Percentiles rank a stretch among this genome's conserved stretches.
Conservation (phyloP, 495 filamentous ascomycete species). For the Oidiodendron maius region DNA sequence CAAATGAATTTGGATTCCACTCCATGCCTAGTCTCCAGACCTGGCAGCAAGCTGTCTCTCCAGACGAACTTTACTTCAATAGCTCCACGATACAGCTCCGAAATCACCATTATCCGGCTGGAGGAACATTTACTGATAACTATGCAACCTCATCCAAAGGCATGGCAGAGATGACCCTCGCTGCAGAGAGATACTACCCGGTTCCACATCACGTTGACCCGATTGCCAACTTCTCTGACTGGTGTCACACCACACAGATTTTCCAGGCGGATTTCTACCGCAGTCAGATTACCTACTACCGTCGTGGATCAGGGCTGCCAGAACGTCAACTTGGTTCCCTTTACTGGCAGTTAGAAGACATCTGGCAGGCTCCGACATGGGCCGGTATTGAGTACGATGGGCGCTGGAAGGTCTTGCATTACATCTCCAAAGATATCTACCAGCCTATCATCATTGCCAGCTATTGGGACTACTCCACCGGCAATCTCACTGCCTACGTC, state of each 20-base stretch:
- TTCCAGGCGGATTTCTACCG: conserved; percentile 75
- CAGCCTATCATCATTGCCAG: conserved; percentile 63
- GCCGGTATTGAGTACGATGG: conserved; percentile 75
- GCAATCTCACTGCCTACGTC: conserved; percentile 53
- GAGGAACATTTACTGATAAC: conserved; percentile 42
- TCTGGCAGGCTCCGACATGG: conserved; percentile 81
- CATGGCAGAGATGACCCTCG: conserved; percentile 63
- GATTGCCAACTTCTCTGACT: conserved; percentile 61
- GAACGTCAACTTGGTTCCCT: conserved; percentile 74
- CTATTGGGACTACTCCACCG: conserved; percentile 51
- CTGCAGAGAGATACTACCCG: conserved; percentile 70
- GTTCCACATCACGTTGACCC: conserved; percentile 50
- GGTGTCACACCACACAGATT: conserved; percentile 70
- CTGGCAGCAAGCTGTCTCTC: conserved; percentile 13
- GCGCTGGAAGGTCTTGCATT: conserved; percentile 73
- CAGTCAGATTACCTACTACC: conserved; percentile 71
- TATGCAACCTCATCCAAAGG: conserved; percentile 85
- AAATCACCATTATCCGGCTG: conserved; percentile 60
- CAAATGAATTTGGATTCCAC: conserved; percentile 80
- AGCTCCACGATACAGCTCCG: conserved; percentile 60
- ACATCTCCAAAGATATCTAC: conserved; percentile 65
- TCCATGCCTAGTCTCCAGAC: conserved; percentile 44
- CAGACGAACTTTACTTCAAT: conserved; percentile 48
- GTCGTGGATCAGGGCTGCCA: conserved; percentile 57
- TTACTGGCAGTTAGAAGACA: conserved; percentile 90